These are phyloP conservation scores for Tagetes erecta DNA, from an alignment of 129 eudicot genomes.

Conservation along the genomic window DNA sequence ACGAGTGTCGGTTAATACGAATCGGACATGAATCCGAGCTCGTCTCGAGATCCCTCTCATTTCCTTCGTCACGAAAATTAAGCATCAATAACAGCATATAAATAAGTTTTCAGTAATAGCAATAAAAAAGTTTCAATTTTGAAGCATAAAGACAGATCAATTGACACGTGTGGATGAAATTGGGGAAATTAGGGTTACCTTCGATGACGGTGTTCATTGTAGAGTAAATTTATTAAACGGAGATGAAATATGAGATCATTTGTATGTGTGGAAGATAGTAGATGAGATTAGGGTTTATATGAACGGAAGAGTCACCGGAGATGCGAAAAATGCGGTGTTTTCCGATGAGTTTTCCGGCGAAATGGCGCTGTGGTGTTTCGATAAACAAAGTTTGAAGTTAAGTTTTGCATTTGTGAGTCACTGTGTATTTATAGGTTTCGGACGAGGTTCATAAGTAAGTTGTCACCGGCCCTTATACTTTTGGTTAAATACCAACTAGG, in stretches of 20 bases:
- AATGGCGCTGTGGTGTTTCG: conserved; percentile 14
- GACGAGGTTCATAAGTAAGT: background rate
- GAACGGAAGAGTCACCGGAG: conserved; percentile 5
- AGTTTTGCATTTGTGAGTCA: conserved; percentile 9
- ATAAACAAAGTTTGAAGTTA: conserved; percentile 12
- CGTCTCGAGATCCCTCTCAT: conserved; percentile 51
- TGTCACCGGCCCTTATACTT: conserved; percentile 1
- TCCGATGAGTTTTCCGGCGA: conserved; percentile 8
- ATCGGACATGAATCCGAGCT: conserved; percentile 35
- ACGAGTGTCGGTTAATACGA: background rate
- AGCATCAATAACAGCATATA: conserved; percentile 8
- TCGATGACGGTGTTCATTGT: conserved; percentile 41
- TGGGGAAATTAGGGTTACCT: conserved; percentile 41
- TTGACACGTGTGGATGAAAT: background rate
- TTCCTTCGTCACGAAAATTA: conserved; percentile 24
- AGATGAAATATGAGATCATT: background rate
- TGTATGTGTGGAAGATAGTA: conserved; percentile 15
- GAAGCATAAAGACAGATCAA: background rate
- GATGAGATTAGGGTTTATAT: conserved; percentile 31
- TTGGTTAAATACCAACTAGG: background rate
- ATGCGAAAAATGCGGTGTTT: conserved; percentile 33
- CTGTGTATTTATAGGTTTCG: conserved; percentile 31
- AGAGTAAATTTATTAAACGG: conserved; percentile 15
- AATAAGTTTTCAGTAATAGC: background rate
- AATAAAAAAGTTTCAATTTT: background rate